phyloP scores from a whole-genome alignment of 2,329 filamentous ascomycete species.

The Metarhizium guizhouense region DNA sequence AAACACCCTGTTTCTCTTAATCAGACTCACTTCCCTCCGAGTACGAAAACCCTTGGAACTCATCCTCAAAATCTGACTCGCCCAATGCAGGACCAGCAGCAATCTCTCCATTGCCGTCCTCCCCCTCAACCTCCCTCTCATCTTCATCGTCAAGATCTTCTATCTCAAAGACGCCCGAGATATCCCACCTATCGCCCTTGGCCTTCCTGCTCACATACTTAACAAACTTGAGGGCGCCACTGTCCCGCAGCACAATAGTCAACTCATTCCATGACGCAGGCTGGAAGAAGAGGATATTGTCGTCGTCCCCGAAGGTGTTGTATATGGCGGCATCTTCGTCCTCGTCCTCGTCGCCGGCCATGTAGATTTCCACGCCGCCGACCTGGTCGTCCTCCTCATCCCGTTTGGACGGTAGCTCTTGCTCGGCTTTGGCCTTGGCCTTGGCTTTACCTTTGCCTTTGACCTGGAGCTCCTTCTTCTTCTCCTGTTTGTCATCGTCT shows the following conservation, averaged over 20 bases:
- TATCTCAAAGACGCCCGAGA: conserved; percentile 71
- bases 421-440: conserved; percentile 18
- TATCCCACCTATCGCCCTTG: conserved; percentile 85
- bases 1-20: conserved; percentile 6
- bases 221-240: conserved; percentile 81
- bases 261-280: conserved; percentile 76
- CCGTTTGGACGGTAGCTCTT: conserved; percentile 20
- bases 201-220: conserved; percentile 86
- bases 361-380: conserved; percentile 82
- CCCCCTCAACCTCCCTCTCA: background rate
- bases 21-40: conserved; percentile 28
- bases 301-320: conserved; percentile 67
- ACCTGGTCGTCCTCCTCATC: conserved; percentile 43
- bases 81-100: conserved; percentile 14
- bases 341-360: conserved; percentile 66
- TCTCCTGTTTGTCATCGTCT: conserved; percentile 47
- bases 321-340: conserved; percentile 80
- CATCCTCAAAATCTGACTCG: conserved; percentile 42
- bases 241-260: conserved; percentile 81
- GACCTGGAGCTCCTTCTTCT: conserved; percentile 25
- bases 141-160: conserved; percentile 42
- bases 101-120: conserved; percentile 24
- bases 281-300: conserved; percentile 58
- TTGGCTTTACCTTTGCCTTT: conserved; percentile 22
- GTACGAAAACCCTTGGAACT: conserved; percentile 50